Conservation (phyloP, 1,284 basidiomycete genomes). For the Microbotryum scabiosae region DNA sequence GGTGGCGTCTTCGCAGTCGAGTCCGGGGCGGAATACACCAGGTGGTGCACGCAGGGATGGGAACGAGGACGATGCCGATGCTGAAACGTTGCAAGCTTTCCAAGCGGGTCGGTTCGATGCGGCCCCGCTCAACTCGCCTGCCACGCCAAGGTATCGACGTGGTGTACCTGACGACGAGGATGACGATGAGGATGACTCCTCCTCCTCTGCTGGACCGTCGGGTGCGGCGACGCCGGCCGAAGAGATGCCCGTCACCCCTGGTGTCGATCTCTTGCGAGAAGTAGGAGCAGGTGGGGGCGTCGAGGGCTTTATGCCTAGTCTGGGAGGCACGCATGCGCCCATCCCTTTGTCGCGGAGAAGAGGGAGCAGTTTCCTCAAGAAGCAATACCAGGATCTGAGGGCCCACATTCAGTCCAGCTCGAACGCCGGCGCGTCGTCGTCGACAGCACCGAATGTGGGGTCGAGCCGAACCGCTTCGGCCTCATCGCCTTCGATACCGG, state of each 20-base stretch:
- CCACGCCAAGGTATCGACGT: constrained; percentile 7
- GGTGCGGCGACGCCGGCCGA: neutral
- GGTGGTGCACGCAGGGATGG: neutral
- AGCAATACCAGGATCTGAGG: neutral
- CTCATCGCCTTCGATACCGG: neutral
- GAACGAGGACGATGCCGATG: neutral
- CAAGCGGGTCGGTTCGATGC: constrained; percentile 24
- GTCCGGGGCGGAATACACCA: neutral
- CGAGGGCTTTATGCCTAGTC: constrained; percentile 29
- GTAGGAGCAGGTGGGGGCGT: constrained; percentile 20
- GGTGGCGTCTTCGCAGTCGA: neutral
- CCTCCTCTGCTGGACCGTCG: neutral
- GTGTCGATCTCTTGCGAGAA: constrained; percentile 25
- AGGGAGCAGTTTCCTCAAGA: constrained; percentile 22
- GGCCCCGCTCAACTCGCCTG: constrained; percentile 29
- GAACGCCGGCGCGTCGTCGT: constrained; percentile 26
- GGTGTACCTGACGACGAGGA: neutral
- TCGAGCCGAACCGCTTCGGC: neutral
- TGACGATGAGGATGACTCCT: constrained; percentile 1
- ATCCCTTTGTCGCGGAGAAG: constrained; percentile 18
- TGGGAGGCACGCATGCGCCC: constrained; percentile 26
- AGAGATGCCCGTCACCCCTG: constrained; percentile 26
- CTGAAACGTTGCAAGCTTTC: neutral
- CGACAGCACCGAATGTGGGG: neutral
- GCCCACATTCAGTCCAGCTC: neutral